These are phyloP conservation scores for Rhodomyrtus psidioides DNA, from an alignment of 441 rosid species.

Conservation along the genomic window DNA sequence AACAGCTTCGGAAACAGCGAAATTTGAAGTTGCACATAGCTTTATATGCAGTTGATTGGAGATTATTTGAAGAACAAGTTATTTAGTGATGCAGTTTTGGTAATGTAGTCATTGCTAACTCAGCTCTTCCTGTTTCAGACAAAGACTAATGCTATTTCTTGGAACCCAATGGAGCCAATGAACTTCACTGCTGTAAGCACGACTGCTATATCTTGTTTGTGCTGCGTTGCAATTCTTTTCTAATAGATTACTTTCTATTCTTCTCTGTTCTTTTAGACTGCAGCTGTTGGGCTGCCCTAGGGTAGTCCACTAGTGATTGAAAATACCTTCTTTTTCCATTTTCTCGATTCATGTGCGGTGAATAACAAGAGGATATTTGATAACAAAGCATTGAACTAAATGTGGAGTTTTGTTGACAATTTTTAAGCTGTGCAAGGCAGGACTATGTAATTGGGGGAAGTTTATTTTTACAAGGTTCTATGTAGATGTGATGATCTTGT, in stretches of 20 bases:
- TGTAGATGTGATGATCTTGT: background rate
- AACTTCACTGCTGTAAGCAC: constrained; percentile 88
- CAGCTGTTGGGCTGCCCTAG: background rate
- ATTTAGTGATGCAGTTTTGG: background rate
- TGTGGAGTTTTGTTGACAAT: background rate
- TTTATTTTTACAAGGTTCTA: background rate
- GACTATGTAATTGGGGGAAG: background rate
- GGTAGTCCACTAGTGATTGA: background rate
- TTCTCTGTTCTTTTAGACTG: constrained; percentile 7
- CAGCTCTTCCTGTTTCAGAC: constrained; percentile 46
- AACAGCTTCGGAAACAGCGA: background rate
- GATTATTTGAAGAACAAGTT: background rate
- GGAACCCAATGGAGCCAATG: constrained; percentile 99
- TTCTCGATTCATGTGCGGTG: background rate
- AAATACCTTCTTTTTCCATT: background rate
- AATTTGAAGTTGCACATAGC: background rate
- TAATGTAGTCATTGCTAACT: background rate
- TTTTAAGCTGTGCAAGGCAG: background rate
- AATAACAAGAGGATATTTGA: background rate
- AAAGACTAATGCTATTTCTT: constrained; percentile 78
- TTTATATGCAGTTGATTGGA: background rate
- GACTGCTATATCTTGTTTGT: background rate
- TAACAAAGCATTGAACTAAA: background rate
- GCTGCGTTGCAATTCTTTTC: background rate
- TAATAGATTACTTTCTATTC: background rate